These are phyloP conservation scores for Amanita fuliginea DNA, from an alignment of 768 basidiomycete genomes.

Conservation along the genomic window DNA sequence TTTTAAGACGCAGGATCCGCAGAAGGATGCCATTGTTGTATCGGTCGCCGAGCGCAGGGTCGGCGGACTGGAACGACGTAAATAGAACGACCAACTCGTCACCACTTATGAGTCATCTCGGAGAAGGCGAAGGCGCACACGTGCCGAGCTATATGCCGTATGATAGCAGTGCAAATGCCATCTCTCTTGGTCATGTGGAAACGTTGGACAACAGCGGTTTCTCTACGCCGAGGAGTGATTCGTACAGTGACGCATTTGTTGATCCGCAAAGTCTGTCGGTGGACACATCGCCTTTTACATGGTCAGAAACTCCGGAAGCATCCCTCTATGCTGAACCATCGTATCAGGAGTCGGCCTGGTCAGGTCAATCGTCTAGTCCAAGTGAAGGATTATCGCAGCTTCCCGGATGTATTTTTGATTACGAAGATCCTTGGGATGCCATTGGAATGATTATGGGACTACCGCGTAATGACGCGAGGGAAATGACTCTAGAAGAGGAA, in stretches of 20 bases:
- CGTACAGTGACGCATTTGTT: neutral
- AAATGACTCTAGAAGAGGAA: slow-evolving; percentile 3
- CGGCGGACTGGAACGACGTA: neutral
- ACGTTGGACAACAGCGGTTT: no score
- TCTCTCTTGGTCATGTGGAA: neutral
- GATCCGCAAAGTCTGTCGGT: neutral
- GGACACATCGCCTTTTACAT: slow-evolving; percentile 2
- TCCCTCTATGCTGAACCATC: neutral
- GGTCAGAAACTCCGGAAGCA: neutral
- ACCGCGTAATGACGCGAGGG: neutral
- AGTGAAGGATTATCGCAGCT: neutral
- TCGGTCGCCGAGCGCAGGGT: neutral
- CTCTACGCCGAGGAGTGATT: neutral
- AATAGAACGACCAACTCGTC: neutral
- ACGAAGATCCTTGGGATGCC: slow-evolving; percentile 5
- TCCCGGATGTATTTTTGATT: slow-evolving; percentile 5
- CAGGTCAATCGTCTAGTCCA: neutral
- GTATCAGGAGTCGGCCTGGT: neutral
- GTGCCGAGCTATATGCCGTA: neutral
- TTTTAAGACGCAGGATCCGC: neutral
- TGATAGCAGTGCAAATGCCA: neutral
- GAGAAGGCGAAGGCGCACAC: neutral
- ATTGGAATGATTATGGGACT: slow-evolving; percentile 6
- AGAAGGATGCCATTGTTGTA: no score
- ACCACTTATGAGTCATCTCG: neutral